Base-by-base conservation (phyloP, 2,329 filamentous ascomycete species). In the Juglanconis oblonga region DNA sequence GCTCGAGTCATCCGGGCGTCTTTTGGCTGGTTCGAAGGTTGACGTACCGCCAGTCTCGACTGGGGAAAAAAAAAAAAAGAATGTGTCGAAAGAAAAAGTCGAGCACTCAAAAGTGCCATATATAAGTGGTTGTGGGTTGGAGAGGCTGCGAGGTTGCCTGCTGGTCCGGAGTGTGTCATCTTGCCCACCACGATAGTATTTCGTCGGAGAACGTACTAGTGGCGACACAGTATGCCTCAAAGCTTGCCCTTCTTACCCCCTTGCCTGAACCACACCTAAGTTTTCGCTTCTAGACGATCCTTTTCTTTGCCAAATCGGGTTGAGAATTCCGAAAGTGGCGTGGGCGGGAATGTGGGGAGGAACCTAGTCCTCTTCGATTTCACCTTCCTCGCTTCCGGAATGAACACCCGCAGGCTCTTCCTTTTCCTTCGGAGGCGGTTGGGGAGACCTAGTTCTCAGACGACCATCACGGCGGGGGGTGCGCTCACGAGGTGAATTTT, bases 361-460 rank as follows among this genome's bases (percentile, higher is more conserved):
- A 32, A 17, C 8, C 33, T 77, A 86, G 67, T 87, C 84, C 79
- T 98, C 93, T 75, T 97, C 95, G 68, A 99, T 98, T 78, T 99
- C 95, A 55, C 95, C 95, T 76, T 99, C 95, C 77, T 99, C 95
- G 70, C 93, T 97, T 56, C 95, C 95, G 61, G 90, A 94, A 69
- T 90, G 88, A 58, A 92, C 80, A 58, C 81, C 84, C 52, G 81
- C 79, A 55, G 86, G 79, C 65, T 90, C 87, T 62, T 84, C 77
- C 65, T 81, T 78, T 62, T 84, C 77, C 65, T 81, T 78, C 52
- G 66, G 62, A 56, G 70, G 67, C 33, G 66, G 70, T 51, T 65
- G 77, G 54, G 80, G 80, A 62, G 80, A 78, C 74, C 80, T 87
- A 72, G 81, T 82, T 71, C 81, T 83, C 70, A 80, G 78, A 70